Evolutionary conservation across 2,329 filamentous ascomycete genomes (phyloP).

Genomic region (Pyrenophora graminea): DNA sequence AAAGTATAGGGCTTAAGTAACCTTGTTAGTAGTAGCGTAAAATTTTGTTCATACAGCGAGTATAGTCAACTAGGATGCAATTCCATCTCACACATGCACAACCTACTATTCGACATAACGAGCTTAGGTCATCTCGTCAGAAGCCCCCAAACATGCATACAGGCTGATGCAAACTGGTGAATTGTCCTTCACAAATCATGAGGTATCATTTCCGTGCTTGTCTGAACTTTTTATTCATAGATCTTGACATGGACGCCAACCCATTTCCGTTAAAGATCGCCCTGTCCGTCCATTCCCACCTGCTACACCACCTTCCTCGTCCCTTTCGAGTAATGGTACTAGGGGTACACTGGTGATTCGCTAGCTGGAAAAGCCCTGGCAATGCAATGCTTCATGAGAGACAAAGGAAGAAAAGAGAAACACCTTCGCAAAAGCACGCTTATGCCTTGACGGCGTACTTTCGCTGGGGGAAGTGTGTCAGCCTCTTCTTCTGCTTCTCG

Average conservation of each 20-base stretch:
- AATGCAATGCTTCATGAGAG: conserved; percentile 49
- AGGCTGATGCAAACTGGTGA: not conserved
- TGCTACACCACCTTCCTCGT: conserved; percentile 39
- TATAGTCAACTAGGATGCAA: not conserved
- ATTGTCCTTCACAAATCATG: conserved; percentile 19
- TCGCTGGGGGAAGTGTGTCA: conserved; percentile 94
- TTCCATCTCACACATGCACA: too few species aligned
- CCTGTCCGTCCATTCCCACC: conserved; percentile 37
- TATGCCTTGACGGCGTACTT: conserved; percentile 98
- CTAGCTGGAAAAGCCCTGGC: conserved; percentile 46
- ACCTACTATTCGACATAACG: too few species aligned
- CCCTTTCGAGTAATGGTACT: conserved; percentile 41
- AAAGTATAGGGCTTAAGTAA: not conserved
- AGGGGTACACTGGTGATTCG: conserved; percentile 48
- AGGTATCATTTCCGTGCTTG: conserved; percentile 26
- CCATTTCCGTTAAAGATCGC: conserved; percentile 47
- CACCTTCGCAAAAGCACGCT: conserved; percentile 31
- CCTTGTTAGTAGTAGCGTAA: conserved; percentile 3
- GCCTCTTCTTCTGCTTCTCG: conserved; percentile 96
- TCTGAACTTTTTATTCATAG: conserved; percentile 49
- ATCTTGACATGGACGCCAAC: conserved; percentile 49
- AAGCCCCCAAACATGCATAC: too few species aligned
- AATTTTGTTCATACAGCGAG: not conserved
- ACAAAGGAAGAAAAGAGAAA: conserved; percentile 45
- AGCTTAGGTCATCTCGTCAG: too few species aligned